These are phyloP conservation scores for Erodium maritimum DNA, from an alignment of 345 rosid genomes.

Conservation along the genomic window DNA sequence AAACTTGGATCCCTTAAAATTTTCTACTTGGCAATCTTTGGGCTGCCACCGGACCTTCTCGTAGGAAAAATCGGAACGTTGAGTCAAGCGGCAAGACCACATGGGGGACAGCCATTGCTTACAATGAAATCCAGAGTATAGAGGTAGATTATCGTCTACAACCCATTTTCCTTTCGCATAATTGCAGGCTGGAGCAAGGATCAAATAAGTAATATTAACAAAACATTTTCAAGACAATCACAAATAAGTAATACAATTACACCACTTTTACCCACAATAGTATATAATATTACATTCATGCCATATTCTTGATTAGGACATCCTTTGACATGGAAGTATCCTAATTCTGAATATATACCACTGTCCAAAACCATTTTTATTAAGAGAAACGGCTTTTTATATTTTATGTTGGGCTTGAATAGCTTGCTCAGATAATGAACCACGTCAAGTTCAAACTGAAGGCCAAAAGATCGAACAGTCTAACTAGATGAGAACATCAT, in stretches of 20 bases:
- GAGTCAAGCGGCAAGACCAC: slow-evolving; percentile 95
- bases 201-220: not conserved
- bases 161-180: slow-evolving; percentile 94
- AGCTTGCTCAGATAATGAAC: too few relatives aligned
- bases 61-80: slow-evolving; percentile 69
- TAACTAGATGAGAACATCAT: too few relatives aligned
- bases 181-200: not conserved
- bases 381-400: too few relatives aligned
- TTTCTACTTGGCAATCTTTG: slow-evolving; percentile 68
- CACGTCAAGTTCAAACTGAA: too few relatives aligned
- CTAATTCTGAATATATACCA: too few relatives aligned
- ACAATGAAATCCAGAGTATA: slow-evolving; percentile 73
- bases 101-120: slow-evolving; percentile 80
- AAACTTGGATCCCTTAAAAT: slow-evolving; percentile 61
- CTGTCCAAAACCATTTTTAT: too few relatives aligned
- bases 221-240: not conserved
- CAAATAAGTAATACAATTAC: not conserved
- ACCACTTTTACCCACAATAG: too few relatives aligned
- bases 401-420: too few relatives aligned
- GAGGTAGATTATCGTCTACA: slow-evolving; percentile 49
- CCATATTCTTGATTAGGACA: too few relatives aligned
- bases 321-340: too few relatives aligned
- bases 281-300: too few relatives aligned
- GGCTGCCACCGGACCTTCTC: slow-evolving; percentile 84
- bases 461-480: too few relatives aligned